A percentile compares a stretch with the other conserved stretches of the same genome.
These are phyloP conservation scores for Trypanosoma theileri DNA, from an alignment of 208 protist genomes.

Conservation along the genomic window DNA sequence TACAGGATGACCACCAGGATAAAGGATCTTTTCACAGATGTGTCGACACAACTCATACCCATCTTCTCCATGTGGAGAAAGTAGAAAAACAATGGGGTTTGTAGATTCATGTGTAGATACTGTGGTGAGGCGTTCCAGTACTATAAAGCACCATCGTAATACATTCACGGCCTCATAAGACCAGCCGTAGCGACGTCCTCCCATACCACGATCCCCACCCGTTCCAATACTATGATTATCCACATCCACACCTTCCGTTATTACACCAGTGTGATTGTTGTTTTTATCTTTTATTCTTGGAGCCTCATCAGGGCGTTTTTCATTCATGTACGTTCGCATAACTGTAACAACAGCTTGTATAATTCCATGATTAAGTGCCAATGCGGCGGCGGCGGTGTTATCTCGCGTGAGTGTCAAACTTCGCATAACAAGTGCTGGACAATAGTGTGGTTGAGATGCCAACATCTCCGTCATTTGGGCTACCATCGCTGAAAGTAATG, in stretches of 20 bases:
- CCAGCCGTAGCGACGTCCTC: slow-evolving; percentile 21
- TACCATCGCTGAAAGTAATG: slow-evolving; percentile 47
- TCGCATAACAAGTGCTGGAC: slow-evolving; percentile 55
- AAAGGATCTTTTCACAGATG: slow-evolving; percentile 38
- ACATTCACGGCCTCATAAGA: slow-evolving; percentile 49
- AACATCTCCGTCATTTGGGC: slow-evolving; percentile 70
- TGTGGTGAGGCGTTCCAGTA: slow-evolving; percentile 47
- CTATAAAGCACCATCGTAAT: slow-evolving; percentile 49
- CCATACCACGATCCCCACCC: not conserved
- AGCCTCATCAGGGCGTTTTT: slow-evolving; percentile 1
- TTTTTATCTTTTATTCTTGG: too few species aligned
- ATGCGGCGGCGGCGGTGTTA: slow-evolving; percentile 42
- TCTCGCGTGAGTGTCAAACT: slow-evolving; percentile 51
- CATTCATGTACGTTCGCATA: slow-evolving; percentile 50
- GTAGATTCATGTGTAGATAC: slow-evolving; percentile 41
- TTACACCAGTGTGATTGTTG: slow-evolving; percentile 13
- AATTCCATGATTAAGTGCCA: slow-evolving; percentile 57
- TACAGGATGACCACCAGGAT: slow-evolving; percentile 59
- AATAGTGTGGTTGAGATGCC: slow-evolving; percentile 58
- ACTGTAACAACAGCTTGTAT: slow-evolving; percentile 46
- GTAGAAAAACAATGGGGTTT: slow-evolving; percentile 61
- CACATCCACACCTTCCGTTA: too few species aligned
- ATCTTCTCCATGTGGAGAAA: slow-evolving; percentile 38
- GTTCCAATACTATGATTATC: not conserved
- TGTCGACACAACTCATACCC: slow-evolving; percentile 29